These are phyloP conservation scores for Paramecium pentaurelia DNA, from an alignment of 73 alveolate genomes.

Conservation along the genomic window DNA sequence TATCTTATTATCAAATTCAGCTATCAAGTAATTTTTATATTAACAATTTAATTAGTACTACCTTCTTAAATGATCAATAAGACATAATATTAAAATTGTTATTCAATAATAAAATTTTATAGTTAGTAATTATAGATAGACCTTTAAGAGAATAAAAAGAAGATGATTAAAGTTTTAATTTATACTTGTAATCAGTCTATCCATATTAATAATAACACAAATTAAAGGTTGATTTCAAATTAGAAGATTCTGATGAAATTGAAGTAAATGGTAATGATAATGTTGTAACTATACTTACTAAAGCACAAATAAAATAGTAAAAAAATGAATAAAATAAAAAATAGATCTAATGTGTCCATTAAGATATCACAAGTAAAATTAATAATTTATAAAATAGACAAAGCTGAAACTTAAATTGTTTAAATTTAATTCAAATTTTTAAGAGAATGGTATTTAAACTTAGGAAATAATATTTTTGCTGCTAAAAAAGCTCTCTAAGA, in stretches of 20 bases:
- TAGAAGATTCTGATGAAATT: conserved; percentile 32
- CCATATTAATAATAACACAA: not conserved
- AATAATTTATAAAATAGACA: not conserved
- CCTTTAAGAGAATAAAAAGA: not conserved
- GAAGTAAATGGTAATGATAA: not conserved
- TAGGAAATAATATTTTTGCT: not conserved
- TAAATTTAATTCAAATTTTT: not conserved
- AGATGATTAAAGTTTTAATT: not conserved
- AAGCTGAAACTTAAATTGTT: not conserved
- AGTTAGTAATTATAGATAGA: not conserved
- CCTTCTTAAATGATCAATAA: not conserved
- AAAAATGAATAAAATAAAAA: not conserved
- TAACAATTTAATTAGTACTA: not conserved
- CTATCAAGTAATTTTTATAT: not conserved
- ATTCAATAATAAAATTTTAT: not conserved
- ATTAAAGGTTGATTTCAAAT: not conserved
- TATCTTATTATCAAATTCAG: not conserved
- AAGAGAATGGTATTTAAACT: not conserved
- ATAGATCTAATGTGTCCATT: not conserved
- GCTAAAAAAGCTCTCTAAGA: not conserved
- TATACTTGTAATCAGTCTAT: not conserved
- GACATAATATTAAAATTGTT: not conserved
- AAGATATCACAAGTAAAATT: not conserved
- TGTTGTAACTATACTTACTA: not conserved
- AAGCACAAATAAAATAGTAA: not conserved